Conservation (phyloP, 2,329 filamentous ascomycete genomes). For the Ophiobolus disseminans region DNA sequence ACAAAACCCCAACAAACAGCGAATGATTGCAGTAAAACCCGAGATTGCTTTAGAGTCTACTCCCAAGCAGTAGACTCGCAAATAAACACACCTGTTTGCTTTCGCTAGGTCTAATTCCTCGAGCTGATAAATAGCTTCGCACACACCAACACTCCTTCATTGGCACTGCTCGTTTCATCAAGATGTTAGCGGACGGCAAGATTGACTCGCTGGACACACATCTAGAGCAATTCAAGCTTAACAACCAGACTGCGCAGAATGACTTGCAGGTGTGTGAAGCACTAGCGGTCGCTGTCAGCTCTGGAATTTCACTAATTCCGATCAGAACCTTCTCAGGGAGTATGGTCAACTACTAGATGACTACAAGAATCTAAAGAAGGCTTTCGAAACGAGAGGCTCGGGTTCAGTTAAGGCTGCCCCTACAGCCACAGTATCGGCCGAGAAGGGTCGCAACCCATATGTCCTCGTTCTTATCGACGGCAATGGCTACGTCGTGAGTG, state of each 20-base stretch:
- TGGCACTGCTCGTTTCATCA: slow-evolving; percentile 5
- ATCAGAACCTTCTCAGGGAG: slow-evolving; percentile 45
- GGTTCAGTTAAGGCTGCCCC: slow-evolving; percentile 36
- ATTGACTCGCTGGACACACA: slow-evolving; percentile 37
- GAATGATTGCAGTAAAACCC: not conserved
- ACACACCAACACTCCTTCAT: not conserved
- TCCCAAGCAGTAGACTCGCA: not conserved
- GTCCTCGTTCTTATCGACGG: slow-evolving; percentile 68
- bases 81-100: not conserved
- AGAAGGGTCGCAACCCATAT: slow-evolving; percentile 59
- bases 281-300: slow-evolving; percentile 1
- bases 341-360: slow-evolving; percentile 59
- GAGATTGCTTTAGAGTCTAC: not conserved
- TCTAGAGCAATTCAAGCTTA: slow-evolving; percentile 36
- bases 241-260: slow-evolving; percentile 27
- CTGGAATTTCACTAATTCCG: slow-evolving; percentile 13
- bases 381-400: slow-evolving; percentile 63
- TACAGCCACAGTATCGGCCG: slow-evolving; percentile 33
- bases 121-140: not conserved
- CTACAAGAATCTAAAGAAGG: slow-evolving; percentile 63
- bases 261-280: slow-evolving; percentile 20
- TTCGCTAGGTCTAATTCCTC: not conserved
- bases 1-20: not conserved
- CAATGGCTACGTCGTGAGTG: slow-evolving; percentile 60
- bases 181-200: slow-evolving; percentile 33